Base-by-base conservation (phyloP, 139 green algal species). In the Volvox africanus region DNA sequence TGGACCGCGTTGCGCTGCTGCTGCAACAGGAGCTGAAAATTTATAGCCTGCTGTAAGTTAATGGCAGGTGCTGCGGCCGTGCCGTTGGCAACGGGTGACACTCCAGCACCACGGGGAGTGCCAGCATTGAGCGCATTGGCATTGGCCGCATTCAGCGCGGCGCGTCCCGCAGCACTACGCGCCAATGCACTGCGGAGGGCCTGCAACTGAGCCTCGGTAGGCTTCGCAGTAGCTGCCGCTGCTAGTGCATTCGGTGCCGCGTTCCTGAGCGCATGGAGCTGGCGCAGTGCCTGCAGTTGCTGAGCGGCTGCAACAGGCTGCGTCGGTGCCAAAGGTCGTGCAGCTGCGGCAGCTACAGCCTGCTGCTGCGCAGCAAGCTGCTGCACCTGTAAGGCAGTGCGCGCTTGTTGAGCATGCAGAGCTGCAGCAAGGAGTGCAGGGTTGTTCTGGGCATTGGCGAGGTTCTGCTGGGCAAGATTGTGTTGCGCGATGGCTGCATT, bases 251-350 rank as follows among this genome's bases (percentile, higher is more conserved):
- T 84, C 18, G 83, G 35, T 9, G 44, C 37, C n/a, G 90, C 76
- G 77, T 68, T 77, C 62, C 82, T 22, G 30, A 67, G 61, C 0
- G 87, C 85, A 67, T 93, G 87, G 35, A 93, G 90, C 76, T 90
- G 90, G 78, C 87, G 78, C 30, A 91, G 32, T 0, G 85, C 44
- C 67, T 93, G 90, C 67, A 93, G 67, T 65, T 93, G 82, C 80
- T 92, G 89, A 1, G 82, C 73, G 6, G 69, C 82, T 0, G 86
- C n/a, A 22, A 55, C 82, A 5, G 86, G n/a, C 71, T 55, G 24
- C 0, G 26, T 9, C 19, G 65, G 87, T 32, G 37, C 55, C 32
- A 90, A 33, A 0, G 86, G 76, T 12, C 87, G 71, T 1, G 50
- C 86, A 0, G 87, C 87, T 1, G 87, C 87, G 0, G 87, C 87